These are phyloP conservation scores for Macaranga tanarius DNA, from an alignment of 441 rosid genomes.

Conservation along the genomic window DNA sequence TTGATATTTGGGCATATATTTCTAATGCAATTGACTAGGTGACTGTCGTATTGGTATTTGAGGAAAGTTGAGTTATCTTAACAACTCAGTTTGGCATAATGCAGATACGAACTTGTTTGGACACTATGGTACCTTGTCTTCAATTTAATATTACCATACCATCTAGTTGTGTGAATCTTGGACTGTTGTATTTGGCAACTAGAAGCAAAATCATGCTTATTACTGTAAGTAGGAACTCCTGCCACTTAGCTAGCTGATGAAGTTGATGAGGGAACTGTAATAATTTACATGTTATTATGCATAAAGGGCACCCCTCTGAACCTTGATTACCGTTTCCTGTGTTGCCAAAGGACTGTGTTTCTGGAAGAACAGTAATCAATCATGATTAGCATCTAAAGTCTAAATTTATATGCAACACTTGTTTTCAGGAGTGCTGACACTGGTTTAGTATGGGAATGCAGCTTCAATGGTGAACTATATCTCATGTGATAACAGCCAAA, in stretches of 20 bases:
- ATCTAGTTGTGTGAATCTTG: neutral
- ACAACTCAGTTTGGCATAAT: neutral
- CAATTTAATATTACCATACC: neutral
- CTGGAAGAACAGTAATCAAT: neutral
- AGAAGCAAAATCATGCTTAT: neutral
- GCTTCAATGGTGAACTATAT: constrained; percentile 90
- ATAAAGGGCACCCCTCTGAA: neutral
- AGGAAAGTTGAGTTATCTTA: neutral
- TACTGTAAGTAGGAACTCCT: neutral
- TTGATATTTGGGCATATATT: neutral
- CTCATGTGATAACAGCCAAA: constrained; percentile 49
- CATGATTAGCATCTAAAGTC: constrained; percentile 17
- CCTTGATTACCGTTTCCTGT: neutral
- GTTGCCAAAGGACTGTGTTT: constrained; percentile 1
- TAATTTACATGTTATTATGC: neutral
- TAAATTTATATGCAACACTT: constrained; percentile 21
- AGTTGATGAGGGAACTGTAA: neutral
- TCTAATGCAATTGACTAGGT: neutral
- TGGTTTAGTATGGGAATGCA: constrained; percentile 58
- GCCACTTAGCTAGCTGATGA: neutral
- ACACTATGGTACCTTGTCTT: neutral
- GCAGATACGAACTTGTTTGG: neutral
- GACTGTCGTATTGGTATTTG: neutral
- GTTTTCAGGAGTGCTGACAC: constrained; percentile 36
- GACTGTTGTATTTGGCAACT: neutral